Evolutionary conservation across 2,329 filamentous ascomycete genomes (phyloP), one percentile per base, ranked within the genome.

Genomic region (Penicillium fuscoglaucum): DNA sequence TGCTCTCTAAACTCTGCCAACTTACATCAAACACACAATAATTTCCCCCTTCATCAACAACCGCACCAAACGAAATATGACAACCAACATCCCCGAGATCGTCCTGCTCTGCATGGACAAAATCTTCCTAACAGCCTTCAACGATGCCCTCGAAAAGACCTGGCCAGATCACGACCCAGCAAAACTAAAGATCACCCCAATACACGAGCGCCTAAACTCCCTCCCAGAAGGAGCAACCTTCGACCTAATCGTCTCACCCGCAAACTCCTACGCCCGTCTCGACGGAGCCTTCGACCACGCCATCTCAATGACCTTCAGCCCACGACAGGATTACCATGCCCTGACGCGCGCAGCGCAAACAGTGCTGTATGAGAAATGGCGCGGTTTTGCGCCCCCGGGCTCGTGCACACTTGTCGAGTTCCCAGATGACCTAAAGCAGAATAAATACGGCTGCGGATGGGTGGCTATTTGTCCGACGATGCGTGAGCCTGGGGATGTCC

Each of bases 281-380:
- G 82, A 84, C 61, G 83, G 83, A 29, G 80, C 76, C 48, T 85
- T 84, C 61, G 82, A 84, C 68, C 79, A 83, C 61, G 82, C 82
- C 26, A 80, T 84, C 55, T 83, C 81, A 0, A 73, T 76, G 33
- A 74, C 75, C 12, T 79, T 83, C 59, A 78, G 79, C 1, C 66
- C 62, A 0, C 59, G 60, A 4, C 65, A 76, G 26, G 74, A 80
- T 52, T 84, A 83, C 61, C 62, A 74, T 21, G 80, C 80, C 1
- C 74, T 84, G 0, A 84, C 82, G 0, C 66, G 70, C 7, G 76
- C 74, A 7, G 79, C 73, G 1, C 82, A 84, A 64, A 50, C 51
- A 0, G 69, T 71, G 0, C 66, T 84, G 1, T 84, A 83, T 57
- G 66, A 76, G 3, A 70, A 74, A 52, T 82, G 76, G 73, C 72